Base-by-base conservation (phyloP, 768 basidiomycete genomes). In the Tricholoma sp. region DNA sequence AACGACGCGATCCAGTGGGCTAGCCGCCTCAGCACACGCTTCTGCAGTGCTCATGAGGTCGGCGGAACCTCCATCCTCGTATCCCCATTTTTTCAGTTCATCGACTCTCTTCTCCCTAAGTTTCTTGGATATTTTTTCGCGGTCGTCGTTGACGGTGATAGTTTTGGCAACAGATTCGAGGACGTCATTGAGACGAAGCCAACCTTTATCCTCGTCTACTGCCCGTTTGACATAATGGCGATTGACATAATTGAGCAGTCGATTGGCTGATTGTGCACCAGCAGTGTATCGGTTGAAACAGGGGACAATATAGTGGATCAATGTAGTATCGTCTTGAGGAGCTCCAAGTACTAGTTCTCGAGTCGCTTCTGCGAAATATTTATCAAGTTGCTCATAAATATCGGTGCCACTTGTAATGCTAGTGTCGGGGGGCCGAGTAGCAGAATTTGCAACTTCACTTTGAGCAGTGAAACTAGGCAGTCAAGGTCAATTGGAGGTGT, bases 181-280 rank as follows among this genome's bases (percentile, higher is more conserved):
- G 14, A 86, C 78, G 66, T 89, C 88, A 52, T 74, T 76, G 43
- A 89, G 72, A 29, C 84, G 80, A 41, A 90, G 76, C 89, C 89
- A 91, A 41, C 89, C 88, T 61, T 77, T 81, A 70, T 89, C 89
- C 69, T 91, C 88, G 69, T 91, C 88, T 14, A 86, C 75, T 46
- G 85, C 86, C 16, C 86, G 85, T 67, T 84, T 85, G 64, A 88
- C 86, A 64, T 86, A 86, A 68, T 88, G 86, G 24, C 88, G 84
- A 66, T 86, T 86, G 60, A 91, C 85, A 66, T 91, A 91, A 73
- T 83, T 89, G 63, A 90, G 77, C 31, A 91, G 81, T 63, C 89
- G 82, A 70, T 86, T 80, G 56, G 86, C 81, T 54, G 86, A 80
- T 60, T 82, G 79, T 3, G 83, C 83, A 50, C 89, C 88, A 43